Evolutionary conservation across 192 early-diverging fungal genomes (phyloP).

Genomic region (Powellomyces hirtus): DNA sequence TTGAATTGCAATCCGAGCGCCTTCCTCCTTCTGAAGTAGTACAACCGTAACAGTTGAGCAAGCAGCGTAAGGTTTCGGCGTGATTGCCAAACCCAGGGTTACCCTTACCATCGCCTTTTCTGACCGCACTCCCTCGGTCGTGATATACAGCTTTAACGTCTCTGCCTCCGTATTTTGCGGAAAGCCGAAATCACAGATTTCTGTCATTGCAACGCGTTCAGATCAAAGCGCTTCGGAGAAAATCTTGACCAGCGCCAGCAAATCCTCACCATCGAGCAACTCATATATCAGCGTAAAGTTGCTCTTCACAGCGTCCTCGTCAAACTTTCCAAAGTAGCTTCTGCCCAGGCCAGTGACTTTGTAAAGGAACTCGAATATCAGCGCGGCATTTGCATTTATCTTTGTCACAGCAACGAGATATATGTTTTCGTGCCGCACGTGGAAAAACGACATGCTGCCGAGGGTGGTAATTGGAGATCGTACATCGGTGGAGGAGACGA

Average conservation of each 20-base stretch:
- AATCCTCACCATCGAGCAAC: constrained; percentile 45
- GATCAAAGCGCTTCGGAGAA: not conserved
- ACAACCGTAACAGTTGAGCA: not conserved
- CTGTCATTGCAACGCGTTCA: constrained; percentile 16
- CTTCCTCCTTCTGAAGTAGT: constrained; percentile 30
- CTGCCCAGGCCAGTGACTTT: constrained; percentile 77
- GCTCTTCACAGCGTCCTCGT: constrained; percentile 65
- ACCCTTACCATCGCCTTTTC: constrained; percentile 53
- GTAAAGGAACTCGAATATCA: constrained; percentile 92
- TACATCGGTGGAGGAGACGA: constrained; percentile 84
- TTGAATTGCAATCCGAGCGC: constrained; percentile 86
- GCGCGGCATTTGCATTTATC: constrained; percentile 92
- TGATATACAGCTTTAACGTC: constrained; percentile 75
- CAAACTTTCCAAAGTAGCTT: constrained; percentile 83
- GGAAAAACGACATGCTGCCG: constrained; percentile 91
- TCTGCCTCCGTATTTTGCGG: constrained; percentile 81
- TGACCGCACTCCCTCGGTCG: constrained; percentile 89
- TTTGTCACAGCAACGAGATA: constrained; percentile 91
- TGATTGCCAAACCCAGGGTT: not conserved
- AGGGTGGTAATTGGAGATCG: constrained; percentile 85
- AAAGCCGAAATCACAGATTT: constrained; percentile 72
- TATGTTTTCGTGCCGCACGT: constrained; percentile 95
- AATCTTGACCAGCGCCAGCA: not conserved
- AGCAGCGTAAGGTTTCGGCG: not conserved
- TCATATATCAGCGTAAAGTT: constrained; percentile 58